Percentiles rank a stretch among this genome's conserved stretches.
phyloP scores from a whole-genome alignment of 345 rosid genomes.

The Gossypium anomalum region DNA sequence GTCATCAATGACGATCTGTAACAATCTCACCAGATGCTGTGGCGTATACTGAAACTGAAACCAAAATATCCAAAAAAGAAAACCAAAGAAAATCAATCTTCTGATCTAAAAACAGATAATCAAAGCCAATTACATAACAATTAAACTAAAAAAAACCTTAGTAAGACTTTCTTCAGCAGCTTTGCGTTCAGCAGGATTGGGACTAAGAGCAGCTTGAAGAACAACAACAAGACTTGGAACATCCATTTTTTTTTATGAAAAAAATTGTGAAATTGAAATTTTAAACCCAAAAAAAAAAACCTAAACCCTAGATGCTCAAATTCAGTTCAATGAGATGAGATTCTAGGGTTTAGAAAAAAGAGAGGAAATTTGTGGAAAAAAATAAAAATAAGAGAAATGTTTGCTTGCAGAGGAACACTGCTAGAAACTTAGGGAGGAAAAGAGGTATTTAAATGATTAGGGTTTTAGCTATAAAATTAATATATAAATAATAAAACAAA shows the following conservation, averaged over 20 bases:
- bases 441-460: slow-evolving; percentile 63
- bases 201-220: slow-evolving; percentile 82
- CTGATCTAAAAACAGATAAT: background rate
- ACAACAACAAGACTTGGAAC: slow-evolving; percentile 66
- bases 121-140: background rate
- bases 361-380: background rate
- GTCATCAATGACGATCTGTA: slow-evolving; percentile 85
- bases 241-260: slow-evolving; percentile 51
- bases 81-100: background rate
- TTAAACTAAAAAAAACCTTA: slow-evolving; percentile 46
- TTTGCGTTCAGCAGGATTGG: slow-evolving; percentile 87
- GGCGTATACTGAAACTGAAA: slow-evolving; percentile 81
- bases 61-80: background rate
- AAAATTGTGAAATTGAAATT: background rate
- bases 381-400: background rate
- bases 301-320: slow-evolving; percentile 28
- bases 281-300: slow-evolving; percentile 8
- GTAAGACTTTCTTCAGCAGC: slow-evolving; percentile 82
- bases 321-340: background rate
- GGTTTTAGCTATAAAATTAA: slow-evolving; percentile 41
- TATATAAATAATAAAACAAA: background rate
- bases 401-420: slow-evolving; percentile 27
- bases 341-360: slow-evolving; percentile 21
- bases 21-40: slow-evolving; percentile 86
- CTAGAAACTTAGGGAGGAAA: slow-evolving; percentile 11